Base-by-base conservation (phyloP, 306 rosid species). In the Trichosanthes truncata region DNA sequence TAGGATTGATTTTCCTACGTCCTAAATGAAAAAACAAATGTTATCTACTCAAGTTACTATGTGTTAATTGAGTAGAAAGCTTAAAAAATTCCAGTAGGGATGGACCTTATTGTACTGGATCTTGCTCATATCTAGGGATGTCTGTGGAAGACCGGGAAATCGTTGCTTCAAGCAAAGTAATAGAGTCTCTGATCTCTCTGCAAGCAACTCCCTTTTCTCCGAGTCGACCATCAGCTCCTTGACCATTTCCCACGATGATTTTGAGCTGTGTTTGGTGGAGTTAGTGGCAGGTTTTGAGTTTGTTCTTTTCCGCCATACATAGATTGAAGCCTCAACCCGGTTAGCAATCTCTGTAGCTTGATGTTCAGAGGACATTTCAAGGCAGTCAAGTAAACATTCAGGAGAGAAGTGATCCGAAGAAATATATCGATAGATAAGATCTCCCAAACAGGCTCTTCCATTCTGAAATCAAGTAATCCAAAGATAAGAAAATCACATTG, bases 191-290 rank as follows among this genome's bases (percentile, higher is more conserved):
- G 98, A 96, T 82, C 98, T 86, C 74, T 96, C 98, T 5, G 97
- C 93, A 51, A 96, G 90, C 87, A 96, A 76, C 10, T 93, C 99
- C 87, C 88, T 80, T 83, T 93, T 96, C 81, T 96, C 99, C 6
- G 84, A 90, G 79, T 96, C 99, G 18, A 87, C 84, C 97, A 96
- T 93, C 79, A 91, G 81, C 78, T 96, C 99, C 88, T 90, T 96
- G 48, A 96, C 97, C 94, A 96, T 93, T 81, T 93, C 99, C 99
- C 99, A 93, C 23, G 99, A 96, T 20, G 97, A 82, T 83, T 90
- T 93, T 62, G 99, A 89, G 55, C 87, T 82, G 52, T 86, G 61
- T 52, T 92, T 81, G 78, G 86, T 78, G 3, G 87, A 82, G 79
- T 52, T 81, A 73, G 68, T 60, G 17, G 80, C 76, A 26, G 94